Percentiles rank a stretch among this genome's conserved stretches.
phyloP scores from a whole-genome alignment of 2,329 filamentous ascomycete genomes.

The Volutella citrinella region DNA sequence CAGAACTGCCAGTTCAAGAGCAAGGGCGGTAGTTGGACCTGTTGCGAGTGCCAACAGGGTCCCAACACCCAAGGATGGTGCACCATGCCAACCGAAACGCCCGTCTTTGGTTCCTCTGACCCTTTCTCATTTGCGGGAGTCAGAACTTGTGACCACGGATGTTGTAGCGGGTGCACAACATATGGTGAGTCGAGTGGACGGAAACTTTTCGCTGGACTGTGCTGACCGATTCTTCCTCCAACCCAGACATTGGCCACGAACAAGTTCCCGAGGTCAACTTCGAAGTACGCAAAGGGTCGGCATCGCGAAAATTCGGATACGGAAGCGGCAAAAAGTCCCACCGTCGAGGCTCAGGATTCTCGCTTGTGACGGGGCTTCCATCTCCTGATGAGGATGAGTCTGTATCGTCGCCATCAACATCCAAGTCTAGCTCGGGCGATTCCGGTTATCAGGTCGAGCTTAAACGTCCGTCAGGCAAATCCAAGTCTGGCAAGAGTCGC shows the following conservation, averaged over 20 bases:
- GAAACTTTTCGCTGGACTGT: too few species aligned
- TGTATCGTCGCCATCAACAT: conserved; percentile 19
- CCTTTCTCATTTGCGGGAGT: too few species aligned
- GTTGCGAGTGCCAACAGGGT: conserved; percentile 49
- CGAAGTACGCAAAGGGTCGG: conserved; percentile 36
- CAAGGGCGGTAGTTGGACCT: conserved; percentile 51
- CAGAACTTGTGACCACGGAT: conserved; percentile 53
- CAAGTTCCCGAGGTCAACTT: too few species aligned
- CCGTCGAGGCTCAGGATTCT: conserved; percentile 27
- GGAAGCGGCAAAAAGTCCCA: conserved; percentile 27
- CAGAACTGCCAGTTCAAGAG: conserved; percentile 50
- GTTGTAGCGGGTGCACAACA: conserved; percentile 46
- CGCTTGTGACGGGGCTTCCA: conserved; percentile 15
- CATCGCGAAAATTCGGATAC: conserved; percentile 35
- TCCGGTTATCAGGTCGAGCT: conserved; percentile 27
- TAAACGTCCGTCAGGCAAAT: conserved; percentile 27
- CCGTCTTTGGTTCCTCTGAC: too few species aligned
- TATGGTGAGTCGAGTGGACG: conserved; percentile 42
- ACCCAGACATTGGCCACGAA: too few species aligned
- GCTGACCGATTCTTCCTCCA: conserved; percentile 1
- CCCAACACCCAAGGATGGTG: conserved; percentile 55
- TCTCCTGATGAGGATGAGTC: conserved; percentile 11
- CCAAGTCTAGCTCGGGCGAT: conserved; percentile 17
- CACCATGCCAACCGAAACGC: conserved; percentile 37
- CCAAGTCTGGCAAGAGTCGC: conserved; percentile 25